Conservation (phyloP, 75 land plant species). For the Selaginella moellendorffii region DNA sequence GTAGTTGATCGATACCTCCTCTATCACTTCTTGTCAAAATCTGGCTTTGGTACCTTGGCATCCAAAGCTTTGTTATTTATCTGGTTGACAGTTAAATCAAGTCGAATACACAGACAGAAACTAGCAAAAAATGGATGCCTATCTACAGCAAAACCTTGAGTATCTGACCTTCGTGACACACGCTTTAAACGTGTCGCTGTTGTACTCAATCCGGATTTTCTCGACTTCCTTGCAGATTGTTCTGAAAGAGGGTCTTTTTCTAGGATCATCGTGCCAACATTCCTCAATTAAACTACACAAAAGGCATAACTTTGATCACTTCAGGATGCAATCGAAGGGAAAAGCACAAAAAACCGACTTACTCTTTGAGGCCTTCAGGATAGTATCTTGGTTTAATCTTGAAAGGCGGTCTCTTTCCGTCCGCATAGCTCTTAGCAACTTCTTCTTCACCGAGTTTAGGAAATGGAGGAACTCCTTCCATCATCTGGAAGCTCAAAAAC, state of each 20-base stretch:
- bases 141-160: background rate
- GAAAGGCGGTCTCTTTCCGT: constrained; percentile 54
- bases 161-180: background rate
- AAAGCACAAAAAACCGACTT: constrained; percentile 25
- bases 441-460: constrained; percentile 30
- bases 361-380: constrained; percentile 69
- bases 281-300: constrained; percentile 58
- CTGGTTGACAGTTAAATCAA: too few relatives aligned
- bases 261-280: constrained; percentile 66
- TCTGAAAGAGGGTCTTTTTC: constrained; percentile 50
- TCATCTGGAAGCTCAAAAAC: constrained; percentile 39
- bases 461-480: constrained; percentile 64
- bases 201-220: constrained; percentile 14
- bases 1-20: too few relatives aligned
- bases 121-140: too few relatives aligned
- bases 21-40: too few relatives aligned
- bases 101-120: too few relatives aligned
- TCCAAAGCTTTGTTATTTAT: too few relatives aligned
- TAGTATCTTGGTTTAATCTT: constrained; percentile 41
- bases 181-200: background rate
- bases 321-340: too few relatives aligned
- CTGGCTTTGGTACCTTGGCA: too few relatives aligned
- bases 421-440: constrained; percentile 39
- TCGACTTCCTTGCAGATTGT: constrained; percentile 39
- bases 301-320: too few relatives aligned